Conservation (phyloP, 768 basidiomycete genomes). For the Chlorophyllum brunneum region DNA sequence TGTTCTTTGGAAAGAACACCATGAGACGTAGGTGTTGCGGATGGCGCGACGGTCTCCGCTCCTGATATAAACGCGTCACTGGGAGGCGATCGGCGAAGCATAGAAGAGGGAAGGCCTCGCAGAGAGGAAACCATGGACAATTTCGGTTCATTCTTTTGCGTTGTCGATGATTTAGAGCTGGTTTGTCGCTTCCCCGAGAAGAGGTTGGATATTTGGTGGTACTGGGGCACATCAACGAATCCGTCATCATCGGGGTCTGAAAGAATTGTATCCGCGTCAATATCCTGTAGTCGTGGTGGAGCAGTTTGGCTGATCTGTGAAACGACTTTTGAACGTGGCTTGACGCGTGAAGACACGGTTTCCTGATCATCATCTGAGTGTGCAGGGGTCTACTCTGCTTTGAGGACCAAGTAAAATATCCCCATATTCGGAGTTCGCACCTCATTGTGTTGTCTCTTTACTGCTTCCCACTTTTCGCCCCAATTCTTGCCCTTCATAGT, state of each 20-base stretch:
- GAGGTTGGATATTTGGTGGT: constrained; percentile 4
- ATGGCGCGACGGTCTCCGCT: constrained; percentile 1
- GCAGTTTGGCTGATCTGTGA: not conserved
- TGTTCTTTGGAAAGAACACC: not conserved
- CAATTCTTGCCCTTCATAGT: constrained; percentile 78
- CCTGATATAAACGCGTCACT: constrained; percentile 4
- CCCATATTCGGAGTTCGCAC: constrained; percentile 14
- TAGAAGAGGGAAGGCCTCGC: not conserved
- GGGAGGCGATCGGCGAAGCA: not conserved
- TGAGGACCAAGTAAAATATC: constrained; percentile 1
- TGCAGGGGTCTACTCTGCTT: not conserved
- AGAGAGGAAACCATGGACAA: not conserved
- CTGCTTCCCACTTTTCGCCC: constrained; percentile 76
- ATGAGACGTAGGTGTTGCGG: not conserved
- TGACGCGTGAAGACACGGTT: constrained; percentile 11
- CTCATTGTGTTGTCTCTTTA: constrained; percentile 55
- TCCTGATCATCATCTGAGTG: not conserved
- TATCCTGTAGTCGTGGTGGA: constrained; percentile 2
- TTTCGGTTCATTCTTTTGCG: not conserved
- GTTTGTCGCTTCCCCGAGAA: not conserved
- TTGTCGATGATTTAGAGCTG: not conserved
- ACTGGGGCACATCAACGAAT: not conserved
- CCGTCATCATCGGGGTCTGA: constrained; percentile 1
- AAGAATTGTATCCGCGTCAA: constrained; percentile 6
- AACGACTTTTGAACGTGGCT: constrained; percentile 3